Evolutionary conservation across 2,329 filamentous ascomycete genomes (phyloP), one percentile per base, ranked within the genome.

Genomic region (Pyricularia sp.): DNA sequence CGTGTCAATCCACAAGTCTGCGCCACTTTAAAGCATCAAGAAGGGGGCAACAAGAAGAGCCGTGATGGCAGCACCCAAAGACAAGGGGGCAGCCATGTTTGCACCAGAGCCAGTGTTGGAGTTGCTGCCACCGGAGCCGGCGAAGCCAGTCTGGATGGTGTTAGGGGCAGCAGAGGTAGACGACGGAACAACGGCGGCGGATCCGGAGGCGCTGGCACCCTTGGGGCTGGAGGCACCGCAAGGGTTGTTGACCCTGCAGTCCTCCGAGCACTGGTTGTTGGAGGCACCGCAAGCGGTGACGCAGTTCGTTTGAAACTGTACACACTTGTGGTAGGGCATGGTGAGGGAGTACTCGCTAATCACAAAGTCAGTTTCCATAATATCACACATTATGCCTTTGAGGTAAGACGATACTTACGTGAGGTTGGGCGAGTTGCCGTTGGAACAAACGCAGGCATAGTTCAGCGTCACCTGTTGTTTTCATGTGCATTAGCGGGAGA

Each of bases 241-340:
- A 3, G 88, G 90, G 79, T 93, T 82, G 71, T 93, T 80, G 73
- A 86, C 74, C 69, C 85, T 83, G 81, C 91, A 94, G 69, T 79
- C 73, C 70, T 80, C 78, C n/a, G 84, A 78, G 77, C 91, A 93
- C n/a, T 74, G 71, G 73, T 83, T 83, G 78, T 89, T 82, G 71
- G 79, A 76, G 66, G 75, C 70, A 42, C 79, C 81, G 79, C 91
- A 93, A 69, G 71, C 78, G 2, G 72, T 75, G 14, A 90, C 88
- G 77, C 90, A 93, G 79, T 92, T 86, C 77, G 81, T 87, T 73
- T 87, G 89, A 84, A 85, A 92, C 79, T 90, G 84, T 65, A 84
- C 84, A 85, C 92, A 95, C 74, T 88, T 84, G 80, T 89, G 92
- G 84, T 88, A 94, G 42, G 92, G 92, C 30, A 95, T 82, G 1